Evolutionary conservation across 345 rosid species (phyloP).

Genomic region (Hibiscus mutabilis): DNA sequence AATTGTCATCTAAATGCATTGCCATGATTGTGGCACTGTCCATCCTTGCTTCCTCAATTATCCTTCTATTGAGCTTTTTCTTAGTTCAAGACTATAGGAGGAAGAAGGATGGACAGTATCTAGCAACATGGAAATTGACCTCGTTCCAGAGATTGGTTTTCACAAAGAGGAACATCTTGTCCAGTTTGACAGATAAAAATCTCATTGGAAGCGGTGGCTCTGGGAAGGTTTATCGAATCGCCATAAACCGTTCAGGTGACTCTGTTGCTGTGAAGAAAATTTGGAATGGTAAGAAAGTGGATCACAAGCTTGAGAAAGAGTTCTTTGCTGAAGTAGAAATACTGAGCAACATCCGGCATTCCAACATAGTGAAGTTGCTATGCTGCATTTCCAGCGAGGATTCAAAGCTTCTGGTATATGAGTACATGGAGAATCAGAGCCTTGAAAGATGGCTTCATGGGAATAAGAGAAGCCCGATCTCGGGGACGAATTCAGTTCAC

Average conservation of each 20-base stretch:
- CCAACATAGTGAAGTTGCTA: slow-evolving; percentile 71
- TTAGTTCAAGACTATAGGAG: slow-evolving; percentile 34
- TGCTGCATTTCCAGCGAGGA: slow-evolving; percentile 81
- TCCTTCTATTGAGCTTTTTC: slow-evolving; percentile 28
- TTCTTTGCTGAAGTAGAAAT: slow-evolving; percentile 73
- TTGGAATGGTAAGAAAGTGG: slow-evolving; percentile 45
- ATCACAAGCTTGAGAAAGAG: slow-evolving; percentile 59
- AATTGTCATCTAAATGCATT: slow-evolving; percentile 37
- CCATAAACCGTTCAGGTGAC: slow-evolving; percentile 30
- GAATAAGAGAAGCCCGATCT: slow-evolving; percentile 28
- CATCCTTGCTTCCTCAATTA: slow-evolving; percentile 21
- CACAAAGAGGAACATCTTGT: slow-evolving; percentile 48
- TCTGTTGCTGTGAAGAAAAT: slow-evolving; percentile 82
- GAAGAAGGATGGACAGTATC: slow-evolving; percentile 28
- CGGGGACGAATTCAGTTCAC: slow-evolving; percentile 16
- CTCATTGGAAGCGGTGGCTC: slow-evolving; percentile 90
- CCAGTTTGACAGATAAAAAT: slow-evolving; percentile 57
- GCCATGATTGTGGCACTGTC: slow-evolving; percentile 40
- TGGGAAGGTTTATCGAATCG: slow-evolving; percentile 71
- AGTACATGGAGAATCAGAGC: slow-evolving; percentile 81
- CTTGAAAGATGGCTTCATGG: slow-evolving; percentile 83
- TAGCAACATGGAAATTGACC: slow-evolving; percentile 69
- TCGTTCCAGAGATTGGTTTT: slow-evolving; percentile 69
- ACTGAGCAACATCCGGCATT: slow-evolving; percentile 66
- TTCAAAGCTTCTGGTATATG: slow-evolving; percentile 87